Base-by-base conservation (phyloP, 495 filamentous ascomycete species). In the Penicillium maclennaniae region DNA sequence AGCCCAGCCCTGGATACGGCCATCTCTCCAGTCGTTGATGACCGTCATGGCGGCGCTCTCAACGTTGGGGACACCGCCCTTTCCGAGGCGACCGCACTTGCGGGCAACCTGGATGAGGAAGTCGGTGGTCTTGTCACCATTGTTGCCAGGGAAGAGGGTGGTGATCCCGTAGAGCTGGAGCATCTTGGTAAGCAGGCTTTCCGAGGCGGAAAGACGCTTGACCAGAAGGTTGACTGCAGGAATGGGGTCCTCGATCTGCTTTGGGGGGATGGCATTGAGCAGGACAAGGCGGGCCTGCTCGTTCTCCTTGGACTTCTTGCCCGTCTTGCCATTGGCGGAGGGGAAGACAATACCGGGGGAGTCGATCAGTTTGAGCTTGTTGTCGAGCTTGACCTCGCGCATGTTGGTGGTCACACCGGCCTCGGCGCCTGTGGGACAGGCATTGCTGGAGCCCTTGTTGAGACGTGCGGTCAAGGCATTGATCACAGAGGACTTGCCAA, bases 271-370 rank as follows among this genome's bases (percentile, higher is more conserved):
- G 28, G 92, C 92, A 68, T 95, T 95, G 27, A 97, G 78, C 16
- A 97, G 86, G 48, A 95, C 80, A 12, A 96, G 80, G 45, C 90
- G 83, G 9, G 92, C 91, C 63, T 92, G 86, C 45, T 90, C 83
- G 44, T 64, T 60, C 63, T 73, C 66, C 71, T 69, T 67, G 59
- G 60, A 63, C 58, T 84, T 82, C 56, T 83, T 83, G 60, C 36
- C 47, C 45, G 78, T 83, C 55, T 67, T 79, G 69, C 53, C 73
- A 55, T 54, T 54, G 14, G 75, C 51, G 47, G 63, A 82, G 69
- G 92, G 92, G 79, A 96, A 96, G 44, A 97, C 89, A 56, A 97
- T 96, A 54, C 92, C 92, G 37, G 92, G 92, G 0, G 92, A 96
- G 72, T 97, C 92, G 59, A 97, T 86, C 27, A 97, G 78, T 63